Evolutionary conservation across 2,329 filamentous ascomycete species (phyloP).

Genomic region (Diplodia seriata): DNA sequence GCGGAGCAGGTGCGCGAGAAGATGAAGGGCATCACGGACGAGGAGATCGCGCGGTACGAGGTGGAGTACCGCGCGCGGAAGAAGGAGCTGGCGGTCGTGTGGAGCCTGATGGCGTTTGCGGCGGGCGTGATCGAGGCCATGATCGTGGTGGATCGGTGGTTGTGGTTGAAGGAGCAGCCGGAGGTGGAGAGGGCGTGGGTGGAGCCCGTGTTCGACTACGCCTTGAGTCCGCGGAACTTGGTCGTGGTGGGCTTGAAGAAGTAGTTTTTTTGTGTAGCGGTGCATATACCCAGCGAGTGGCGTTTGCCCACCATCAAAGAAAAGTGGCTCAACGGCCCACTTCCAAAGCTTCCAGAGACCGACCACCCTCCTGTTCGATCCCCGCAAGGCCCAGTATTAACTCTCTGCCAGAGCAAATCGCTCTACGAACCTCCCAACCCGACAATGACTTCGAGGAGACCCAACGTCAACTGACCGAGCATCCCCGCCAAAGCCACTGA

Average conservation of each 20-base stretch:
- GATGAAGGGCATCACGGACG: conserved; percentile 73
- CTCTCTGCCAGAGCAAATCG: neutral
- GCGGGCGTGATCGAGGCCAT: conserved; percentile 87
- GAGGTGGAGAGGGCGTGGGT: conserved; percentile 82
- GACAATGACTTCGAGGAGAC: neutral
- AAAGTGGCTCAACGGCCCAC: neutral
- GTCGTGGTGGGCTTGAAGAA: conserved; percentile 91
- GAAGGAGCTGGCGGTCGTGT: conserved; percentile 84
- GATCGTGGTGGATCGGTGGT: conserved; percentile 89
- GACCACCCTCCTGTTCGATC: neutral
- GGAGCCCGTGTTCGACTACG: conserved; percentile 90
- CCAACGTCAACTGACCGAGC: neutral
- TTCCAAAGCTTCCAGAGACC: conserved; percentile 6
- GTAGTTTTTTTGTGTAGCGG: conserved; percentile 12
- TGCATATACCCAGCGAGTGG: neutral
- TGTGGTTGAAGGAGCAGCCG: conserved; percentile 79
- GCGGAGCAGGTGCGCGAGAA: conserved; percentile 64
- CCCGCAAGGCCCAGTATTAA: neutral
- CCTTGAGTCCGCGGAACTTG: conserved; percentile 83
- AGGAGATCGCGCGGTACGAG: conserved; percentile 77
- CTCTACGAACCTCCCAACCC: neutral
- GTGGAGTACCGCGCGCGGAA: conserved; percentile 67
- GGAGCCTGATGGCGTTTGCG: conserved; percentile 96
- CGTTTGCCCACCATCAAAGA: neutral
- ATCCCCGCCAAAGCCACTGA: neutral